phyloP scores from a whole-genome alignment of 2,329 filamentous ascomycete genomes.

The Dothideomycetidae sp. region DNA sequence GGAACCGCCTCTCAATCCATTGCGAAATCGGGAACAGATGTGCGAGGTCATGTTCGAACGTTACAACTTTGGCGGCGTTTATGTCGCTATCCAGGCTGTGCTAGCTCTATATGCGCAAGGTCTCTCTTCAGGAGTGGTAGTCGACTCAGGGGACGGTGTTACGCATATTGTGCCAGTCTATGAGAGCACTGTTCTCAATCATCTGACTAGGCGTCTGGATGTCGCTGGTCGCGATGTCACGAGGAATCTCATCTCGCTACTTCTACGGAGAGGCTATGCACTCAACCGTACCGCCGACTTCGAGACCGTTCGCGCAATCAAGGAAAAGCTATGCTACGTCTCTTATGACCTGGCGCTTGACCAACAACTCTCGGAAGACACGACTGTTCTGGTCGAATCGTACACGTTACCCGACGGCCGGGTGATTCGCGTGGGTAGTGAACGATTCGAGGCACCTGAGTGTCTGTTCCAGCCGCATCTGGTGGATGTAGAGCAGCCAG shows the following conservation, averaged over 20 bases:
- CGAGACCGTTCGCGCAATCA: constrained; percentile 97
- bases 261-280: constrained; percentile 85
- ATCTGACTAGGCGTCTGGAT: constrained; percentile 84
- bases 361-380: constrained; percentile 91
- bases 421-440: constrained; percentile 88
- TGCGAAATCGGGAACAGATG: constrained; percentile 96
- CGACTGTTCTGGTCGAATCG: constrained; percentile 89
- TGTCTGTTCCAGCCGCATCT: constrained; percentile 97
- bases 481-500: constrained; percentile 92
- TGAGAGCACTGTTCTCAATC: constrained; percentile 94
- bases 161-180: constrained; percentile 98
- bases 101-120: constrained; percentile 93
- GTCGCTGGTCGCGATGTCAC: constrained; percentile 95
- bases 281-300: constrained; percentile 98
- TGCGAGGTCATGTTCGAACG: constrained; percentile 98
- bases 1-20: constrained; percentile 93
- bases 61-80: constrained; percentile 91
- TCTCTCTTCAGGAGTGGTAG: constrained; percentile 72
- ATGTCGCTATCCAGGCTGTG: constrained; percentile 95
- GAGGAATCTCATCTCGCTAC: constrained; percentile 90
- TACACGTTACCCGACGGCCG: constrained; percentile 95
- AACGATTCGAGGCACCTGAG: constrained; percentile 94
- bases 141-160: constrained; percentile 95
- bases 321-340: constrained; percentile 99
- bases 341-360: constrained; percentile 96